These are phyloP conservation scores for Cytospora chrysosperma DNA, from an alignment of 2,329 filamentous ascomycete species.

Conservation along the genomic window DNA sequence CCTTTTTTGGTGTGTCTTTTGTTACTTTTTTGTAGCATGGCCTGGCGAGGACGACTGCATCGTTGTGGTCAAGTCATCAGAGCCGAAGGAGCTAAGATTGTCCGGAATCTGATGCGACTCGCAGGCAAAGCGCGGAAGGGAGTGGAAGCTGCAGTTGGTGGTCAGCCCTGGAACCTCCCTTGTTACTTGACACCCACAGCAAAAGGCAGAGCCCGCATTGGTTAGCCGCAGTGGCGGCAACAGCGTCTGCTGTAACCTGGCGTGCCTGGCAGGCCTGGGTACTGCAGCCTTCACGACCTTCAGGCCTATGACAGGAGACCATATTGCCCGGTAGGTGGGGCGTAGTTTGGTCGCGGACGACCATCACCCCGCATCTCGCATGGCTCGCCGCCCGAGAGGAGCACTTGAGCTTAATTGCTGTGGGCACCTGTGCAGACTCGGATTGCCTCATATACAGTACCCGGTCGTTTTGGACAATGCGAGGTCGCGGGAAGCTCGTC, in stretches of 20 bases:
- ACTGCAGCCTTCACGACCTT: slow-evolving; percentile 13
- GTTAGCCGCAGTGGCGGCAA: slow-evolving; percentile 19
- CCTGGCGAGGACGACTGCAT: not conserved
- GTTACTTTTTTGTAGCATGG: not conserved
- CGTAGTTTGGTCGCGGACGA: slow-evolving; percentile 13
- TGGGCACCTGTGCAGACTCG: slow-evolving; percentile 4
- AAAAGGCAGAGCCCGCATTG: slow-evolving; percentile 6
- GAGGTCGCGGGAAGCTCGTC: not conserved
- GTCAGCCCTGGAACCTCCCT: slow-evolving; percentile 16
- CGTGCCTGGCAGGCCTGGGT: slow-evolving; percentile 1
- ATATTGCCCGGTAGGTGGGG: slow-evolving; percentile 16
- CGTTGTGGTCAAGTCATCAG: not conserved
- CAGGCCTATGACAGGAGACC: slow-evolving; percentile 16
- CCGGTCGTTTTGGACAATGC: slow-evolving; percentile 14
- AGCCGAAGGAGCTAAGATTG: not conserved
- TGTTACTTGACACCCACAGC: not conserved
- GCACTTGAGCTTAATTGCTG: slow-evolving; percentile 7
- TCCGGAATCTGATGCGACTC: not conserved
- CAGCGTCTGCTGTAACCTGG: slow-evolving; percentile 9
- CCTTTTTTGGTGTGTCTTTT: not conserved
- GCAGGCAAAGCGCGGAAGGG: not conserved
- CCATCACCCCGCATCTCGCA: slow-evolving; percentile 18
- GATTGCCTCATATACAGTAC: slow-evolving; percentile 4
- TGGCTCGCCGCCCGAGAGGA: slow-evolving; percentile 8
- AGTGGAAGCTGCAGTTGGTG: slow-evolving; percentile 12